Evolutionary conservation across 345 rosid genomes (phyloP).

Genomic region (Arabis alpina): DNA sequence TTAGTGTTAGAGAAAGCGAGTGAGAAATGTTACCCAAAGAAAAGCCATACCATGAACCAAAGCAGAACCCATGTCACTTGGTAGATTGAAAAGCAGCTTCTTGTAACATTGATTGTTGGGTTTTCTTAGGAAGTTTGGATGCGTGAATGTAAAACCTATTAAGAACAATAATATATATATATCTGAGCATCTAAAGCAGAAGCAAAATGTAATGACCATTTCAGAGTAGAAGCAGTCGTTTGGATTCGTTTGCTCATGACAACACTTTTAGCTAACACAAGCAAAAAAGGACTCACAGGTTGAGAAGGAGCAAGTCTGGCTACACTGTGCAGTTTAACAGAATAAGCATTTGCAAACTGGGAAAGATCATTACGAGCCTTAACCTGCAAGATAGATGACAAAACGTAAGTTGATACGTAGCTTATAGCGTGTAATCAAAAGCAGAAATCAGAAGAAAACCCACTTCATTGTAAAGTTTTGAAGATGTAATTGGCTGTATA

Average conservation of each 20-base stretch:
- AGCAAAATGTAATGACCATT: neutral
- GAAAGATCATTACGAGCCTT: constrained; percentile 62
- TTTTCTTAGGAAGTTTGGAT: constrained; percentile 58
- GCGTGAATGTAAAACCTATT: constrained; percentile 75
- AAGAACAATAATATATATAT: neutral
- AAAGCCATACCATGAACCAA: constrained; percentile 70
- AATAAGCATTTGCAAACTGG: constrained; percentile 80
- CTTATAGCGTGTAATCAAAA: no score
- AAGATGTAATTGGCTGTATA: constrained; percentile 76
- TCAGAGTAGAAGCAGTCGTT: no score
- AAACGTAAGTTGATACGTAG: constrained; percentile 8
- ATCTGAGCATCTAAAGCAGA: constrained; percentile 3
- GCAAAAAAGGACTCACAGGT: constrained; percentile 59
- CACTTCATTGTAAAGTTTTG: constrained; percentile 76
- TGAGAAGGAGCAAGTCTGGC: constrained; percentile 75
- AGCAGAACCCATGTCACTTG: constrained; percentile 68
- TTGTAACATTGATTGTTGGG: constrained; percentile 66
- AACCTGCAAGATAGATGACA: constrained; percentile 50
- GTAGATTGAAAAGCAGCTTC: constrained; percentile 63
- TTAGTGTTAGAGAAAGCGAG: constrained; percentile 4
- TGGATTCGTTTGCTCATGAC: neutral
- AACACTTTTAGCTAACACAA: constrained; percentile 5
- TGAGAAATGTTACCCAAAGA: neutral
- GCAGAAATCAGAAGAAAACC: constrained; percentile 20
- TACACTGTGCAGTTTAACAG: constrained; percentile 70